phyloP scores from a whole-genome alignment of 1,284 basidiomycete species.

The Salmacisia buchloeana region DNA sequence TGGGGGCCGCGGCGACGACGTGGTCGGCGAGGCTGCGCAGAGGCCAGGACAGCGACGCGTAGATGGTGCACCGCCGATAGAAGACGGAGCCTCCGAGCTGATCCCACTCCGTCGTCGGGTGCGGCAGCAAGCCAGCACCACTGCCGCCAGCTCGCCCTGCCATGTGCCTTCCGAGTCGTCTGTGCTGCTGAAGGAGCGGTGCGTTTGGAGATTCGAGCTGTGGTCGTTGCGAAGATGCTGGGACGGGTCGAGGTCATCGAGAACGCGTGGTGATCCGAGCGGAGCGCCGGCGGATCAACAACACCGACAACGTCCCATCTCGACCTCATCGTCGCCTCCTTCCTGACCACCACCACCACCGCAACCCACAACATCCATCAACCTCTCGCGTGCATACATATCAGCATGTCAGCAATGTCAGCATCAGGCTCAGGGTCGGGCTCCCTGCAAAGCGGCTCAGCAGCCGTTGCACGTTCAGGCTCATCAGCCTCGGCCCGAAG shows the following conservation, averaged over 20 bases:
- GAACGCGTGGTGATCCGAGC: no score
- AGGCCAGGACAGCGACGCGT: slow-evolving; percentile 69
- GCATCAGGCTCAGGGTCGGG: background rate
- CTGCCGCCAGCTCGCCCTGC: background rate
- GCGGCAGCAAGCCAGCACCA: background rate
- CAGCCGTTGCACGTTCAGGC: background rate
- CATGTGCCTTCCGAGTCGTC: background rate
- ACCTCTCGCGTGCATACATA: no score
- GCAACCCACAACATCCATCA: background rate
- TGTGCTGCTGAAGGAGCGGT: background rate
- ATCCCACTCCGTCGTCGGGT: slow-evolving; percentile 3
- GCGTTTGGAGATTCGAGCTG: no score
- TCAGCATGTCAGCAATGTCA: background rate
- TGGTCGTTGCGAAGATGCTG: no score
- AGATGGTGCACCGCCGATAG: slow-evolving; percentile 68
- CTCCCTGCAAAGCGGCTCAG: no score
- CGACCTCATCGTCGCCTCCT: background rate
- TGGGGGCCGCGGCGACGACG: slow-evolving; percentile 71
- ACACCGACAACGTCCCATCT: no score
- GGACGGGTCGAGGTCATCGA: background rate
- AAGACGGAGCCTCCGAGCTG: slow-evolving; percentile 29
- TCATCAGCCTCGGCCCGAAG: background rate
- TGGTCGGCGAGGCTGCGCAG: slow-evolving; percentile 74
- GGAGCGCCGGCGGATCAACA: no score
- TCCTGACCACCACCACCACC: background rate